A percentile compares a stretch with the other conserved stretches of the same genome.
phyloP scores from a whole-genome alignment of 805 yeast species.

The Cyberlindnera saturnus region DNA sequence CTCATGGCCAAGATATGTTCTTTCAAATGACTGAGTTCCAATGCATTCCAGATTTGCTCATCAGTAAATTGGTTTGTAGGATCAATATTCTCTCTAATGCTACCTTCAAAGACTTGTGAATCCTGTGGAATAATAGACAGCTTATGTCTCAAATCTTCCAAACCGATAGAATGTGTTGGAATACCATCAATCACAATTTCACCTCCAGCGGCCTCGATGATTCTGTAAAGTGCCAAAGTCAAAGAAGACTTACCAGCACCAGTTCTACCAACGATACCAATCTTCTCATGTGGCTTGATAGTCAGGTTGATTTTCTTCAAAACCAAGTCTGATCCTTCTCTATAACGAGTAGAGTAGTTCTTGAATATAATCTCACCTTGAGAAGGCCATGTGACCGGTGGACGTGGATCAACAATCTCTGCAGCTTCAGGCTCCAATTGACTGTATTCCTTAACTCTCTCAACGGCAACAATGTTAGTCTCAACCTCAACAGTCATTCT shows the following conservation, averaged over 20 bases:
- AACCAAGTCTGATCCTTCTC: constrained; percentile 75
- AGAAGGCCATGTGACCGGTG: constrained; percentile 68
- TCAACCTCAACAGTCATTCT: constrained; percentile 99
- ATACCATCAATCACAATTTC: constrained; percentile 65
- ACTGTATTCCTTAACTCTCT: constrained; percentile 86
- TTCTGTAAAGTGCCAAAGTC: constrained; percentile 77
- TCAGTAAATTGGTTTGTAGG: constrained; percentile 67
- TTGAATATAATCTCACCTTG: constrained; percentile 62
- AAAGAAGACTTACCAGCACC: constrained; percentile 94
- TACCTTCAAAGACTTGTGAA: constrained; percentile 86
- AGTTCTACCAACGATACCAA: constrained; percentile 95
- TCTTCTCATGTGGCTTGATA: constrained; percentile 70
- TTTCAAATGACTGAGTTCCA: constrained; percentile 74
- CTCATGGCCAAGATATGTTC: constrained; percentile 52
- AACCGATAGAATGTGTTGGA: constrained; percentile 61
- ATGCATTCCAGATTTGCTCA: constrained; percentile 76
- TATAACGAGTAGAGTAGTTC: constrained; percentile 77
- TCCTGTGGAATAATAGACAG: constrained; percentile 91
- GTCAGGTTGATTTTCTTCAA: constrained; percentile 59
- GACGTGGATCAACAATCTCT: constrained; percentile 57
- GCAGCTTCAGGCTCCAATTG: constrained; percentile 83
- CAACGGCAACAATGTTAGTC: constrained; percentile 94
- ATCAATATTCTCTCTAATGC: constrained; percentile 80
- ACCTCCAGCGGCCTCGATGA: constrained; percentile 75
- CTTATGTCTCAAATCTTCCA: constrained; percentile 68